Conservation (phyloP, 129 eudicot species). For the Centella asiatica region DNA sequence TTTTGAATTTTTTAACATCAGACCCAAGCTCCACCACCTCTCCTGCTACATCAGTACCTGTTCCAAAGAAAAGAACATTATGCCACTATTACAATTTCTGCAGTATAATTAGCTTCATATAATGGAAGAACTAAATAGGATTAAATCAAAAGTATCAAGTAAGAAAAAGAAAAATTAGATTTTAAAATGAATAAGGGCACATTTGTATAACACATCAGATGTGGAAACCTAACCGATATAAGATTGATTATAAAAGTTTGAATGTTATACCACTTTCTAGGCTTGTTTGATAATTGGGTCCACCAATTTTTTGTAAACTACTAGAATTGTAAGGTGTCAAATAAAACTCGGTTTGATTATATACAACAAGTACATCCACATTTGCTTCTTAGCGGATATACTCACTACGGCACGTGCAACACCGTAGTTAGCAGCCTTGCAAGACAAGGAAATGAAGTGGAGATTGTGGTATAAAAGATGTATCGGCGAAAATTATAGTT, state of each 20-base stretch:
- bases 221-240: too few relatives aligned
- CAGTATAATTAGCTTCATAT: neutral
- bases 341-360: too few relatives aligned
- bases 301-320: too few relatives aligned
- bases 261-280: too few relatives aligned
- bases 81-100: neutral
- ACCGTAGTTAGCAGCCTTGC: neutral
- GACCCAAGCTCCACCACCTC: conserved; percentile 28
- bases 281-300: too few relatives aligned
- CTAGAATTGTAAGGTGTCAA: too few relatives aligned
- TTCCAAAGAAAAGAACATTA: conserved; percentile 5
- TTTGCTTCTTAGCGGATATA: neutral
- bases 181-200: too few relatives aligned
- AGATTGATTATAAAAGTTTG: too few relatives aligned
- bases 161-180: neutral
- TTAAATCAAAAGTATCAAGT: neutral
- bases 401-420: too few relatives aligned
- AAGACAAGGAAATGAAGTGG: neutral
- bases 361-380: neutral
- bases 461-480: neutral
- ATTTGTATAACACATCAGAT: too few relatives aligned
- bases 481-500: neutral
- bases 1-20: conserved; percentile 23
- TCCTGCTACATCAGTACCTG: conserved; percentile 33
- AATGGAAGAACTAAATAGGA: too few relatives aligned